These are phyloP conservation scores for Saccharomycopsis amapae DNA, from an alignment of 805 yeast genomes.

Conservation along the genomic window DNA sequence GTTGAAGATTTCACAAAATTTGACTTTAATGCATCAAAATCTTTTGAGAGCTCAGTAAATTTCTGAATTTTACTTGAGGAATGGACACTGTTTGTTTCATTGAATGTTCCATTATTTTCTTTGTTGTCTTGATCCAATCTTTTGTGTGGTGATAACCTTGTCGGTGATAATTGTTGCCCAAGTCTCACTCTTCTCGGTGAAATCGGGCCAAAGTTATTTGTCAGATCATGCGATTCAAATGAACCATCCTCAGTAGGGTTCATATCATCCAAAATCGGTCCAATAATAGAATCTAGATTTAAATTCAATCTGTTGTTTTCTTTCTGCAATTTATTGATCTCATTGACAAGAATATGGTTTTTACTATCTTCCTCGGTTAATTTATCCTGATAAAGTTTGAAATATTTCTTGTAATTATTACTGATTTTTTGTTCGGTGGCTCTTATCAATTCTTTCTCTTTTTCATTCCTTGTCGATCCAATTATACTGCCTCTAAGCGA, in stretches of 20 bases:
- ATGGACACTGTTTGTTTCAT: no score
- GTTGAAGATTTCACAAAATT: background rate
- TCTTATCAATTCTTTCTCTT: slow-evolving; percentile 24
- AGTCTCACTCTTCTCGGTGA: no score
- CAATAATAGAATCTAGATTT: slow-evolving; percentile 7
- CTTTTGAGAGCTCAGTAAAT: background rate
- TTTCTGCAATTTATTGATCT: slow-evolving; percentile 9
- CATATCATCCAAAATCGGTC: slow-evolving; percentile 2
- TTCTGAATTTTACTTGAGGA: no score
- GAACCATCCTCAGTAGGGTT: no score
- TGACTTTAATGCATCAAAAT: background rate
- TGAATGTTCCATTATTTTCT: no score
- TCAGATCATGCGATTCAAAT: no score
- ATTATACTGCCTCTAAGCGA: slow-evolving; percentile 10
- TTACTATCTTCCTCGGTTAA: slow-evolving; percentile 27
- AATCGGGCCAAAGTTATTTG: no score
- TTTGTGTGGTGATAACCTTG: no score
- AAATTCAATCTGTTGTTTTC: slow-evolving; percentile 2
- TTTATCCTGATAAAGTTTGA: slow-evolving; percentile 26
- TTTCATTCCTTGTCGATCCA: slow-evolving; percentile 23
- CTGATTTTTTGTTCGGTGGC: slow-evolving; percentile 21
- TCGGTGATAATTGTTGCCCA: no score
- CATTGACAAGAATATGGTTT: slow-evolving; percentile 22
- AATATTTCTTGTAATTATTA: slow-evolving; percentile 19
- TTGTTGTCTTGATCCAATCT: no score